phyloP scores from a whole-genome alignment of 2,329 filamentous ascomycete species.

The Colletotrichum nymphaeae region DNA sequence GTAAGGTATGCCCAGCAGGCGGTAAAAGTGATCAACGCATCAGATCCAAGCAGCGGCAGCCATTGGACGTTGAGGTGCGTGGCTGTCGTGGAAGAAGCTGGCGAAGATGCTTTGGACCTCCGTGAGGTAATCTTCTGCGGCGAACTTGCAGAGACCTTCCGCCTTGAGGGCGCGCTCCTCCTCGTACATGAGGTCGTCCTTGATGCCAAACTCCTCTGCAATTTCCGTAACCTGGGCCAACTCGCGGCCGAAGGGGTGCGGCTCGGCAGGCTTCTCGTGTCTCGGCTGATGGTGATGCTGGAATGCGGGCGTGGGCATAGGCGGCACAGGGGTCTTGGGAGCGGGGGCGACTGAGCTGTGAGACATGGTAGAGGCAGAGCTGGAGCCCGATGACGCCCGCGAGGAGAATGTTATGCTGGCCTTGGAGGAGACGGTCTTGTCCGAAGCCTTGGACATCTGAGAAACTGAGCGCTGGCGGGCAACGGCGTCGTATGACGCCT shows the following conservation, averaged over 20 bases:
- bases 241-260: slow-evolving; percentile 88
- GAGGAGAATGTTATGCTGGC: slow-evolving; percentile 64
- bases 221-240: slow-evolving; percentile 93
- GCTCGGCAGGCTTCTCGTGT: slow-evolving; percentile 50
- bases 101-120: slow-evolving; percentile 80
- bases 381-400: slow-evolving; percentile 67
- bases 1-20: background rate
- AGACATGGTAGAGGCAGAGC: slow-evolving; percentile 61
- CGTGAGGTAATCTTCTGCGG: slow-evolving; percentile 83
- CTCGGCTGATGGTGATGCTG: slow-evolving; percentile 44
- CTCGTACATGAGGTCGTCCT: slow-evolving; percentile 73
- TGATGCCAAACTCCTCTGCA: slow-evolving; percentile 84
- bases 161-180: slow-evolving; percentile 78
- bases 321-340: slow-evolving; percentile 43
- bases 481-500: slow-evolving; percentile 79
- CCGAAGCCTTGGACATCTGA: slow-evolving; percentile 66
- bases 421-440: slow-evolving; percentile 66
- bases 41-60: slow-evolving; percentile 64
- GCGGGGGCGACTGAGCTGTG: slow-evolving; percentile 46
- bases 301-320: slow-evolving; percentile 46
- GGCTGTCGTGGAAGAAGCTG: slow-evolving; percentile 64
- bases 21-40: background rate
- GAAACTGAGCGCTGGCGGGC: slow-evolving; percentile 74
- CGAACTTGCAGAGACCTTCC: slow-evolving; percentile 78
- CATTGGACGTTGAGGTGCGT: slow-evolving; percentile 38